phyloP scores from a whole-genome alignment of 345 rosid genomes.

The Zanthoxylum bungeanum region DNA sequence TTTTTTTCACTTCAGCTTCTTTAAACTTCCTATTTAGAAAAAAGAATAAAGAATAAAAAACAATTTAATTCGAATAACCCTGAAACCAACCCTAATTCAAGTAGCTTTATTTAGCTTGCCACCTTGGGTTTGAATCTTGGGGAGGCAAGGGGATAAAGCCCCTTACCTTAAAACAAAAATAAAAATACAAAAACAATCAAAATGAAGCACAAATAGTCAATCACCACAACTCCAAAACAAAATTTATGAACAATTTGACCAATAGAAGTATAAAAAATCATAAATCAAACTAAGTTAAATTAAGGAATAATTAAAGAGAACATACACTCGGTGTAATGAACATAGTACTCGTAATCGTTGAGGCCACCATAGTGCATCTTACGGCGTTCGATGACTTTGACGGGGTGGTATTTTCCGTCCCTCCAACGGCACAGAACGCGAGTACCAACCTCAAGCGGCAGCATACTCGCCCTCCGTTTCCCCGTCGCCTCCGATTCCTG shows the following conservation, averaged over 20 bases:
- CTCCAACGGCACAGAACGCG: slow-evolving; percentile 98
- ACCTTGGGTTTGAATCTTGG: no score
- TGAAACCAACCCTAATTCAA: slow-evolving; percentile 4
- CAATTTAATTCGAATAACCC: slow-evolving; percentile 3
- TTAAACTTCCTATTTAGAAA: neutral
- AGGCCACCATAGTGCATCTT: slow-evolving; percentile 43
- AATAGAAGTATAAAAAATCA: neutral
- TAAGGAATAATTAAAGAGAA: neutral
- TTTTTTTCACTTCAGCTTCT: neutral
- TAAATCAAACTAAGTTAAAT: slow-evolving; percentile 23
- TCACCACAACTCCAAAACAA: neutral
- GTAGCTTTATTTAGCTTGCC: no score
- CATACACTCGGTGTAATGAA: slow-evolving; percentile 97
- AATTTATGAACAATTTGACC: neutral
- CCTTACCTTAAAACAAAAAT: neutral
- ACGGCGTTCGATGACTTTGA: slow-evolving; percentile 95
- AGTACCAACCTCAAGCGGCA: slow-evolving; percentile 93
- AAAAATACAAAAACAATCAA: neutral
- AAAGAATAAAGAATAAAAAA: neutral
- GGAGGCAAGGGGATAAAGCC: no score
- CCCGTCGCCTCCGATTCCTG: slow-evolving; percentile 51
- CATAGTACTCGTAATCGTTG: slow-evolving; percentile 91
- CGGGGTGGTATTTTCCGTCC: slow-evolving; percentile 91
- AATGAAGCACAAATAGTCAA: neutral
- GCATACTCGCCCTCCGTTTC: slow-evolving; percentile 59